These are phyloP conservation scores for Botryotinia calthae DNA, from an alignment of 2,329 filamentous ascomycete genomes.

Conservation along the genomic window DNA sequence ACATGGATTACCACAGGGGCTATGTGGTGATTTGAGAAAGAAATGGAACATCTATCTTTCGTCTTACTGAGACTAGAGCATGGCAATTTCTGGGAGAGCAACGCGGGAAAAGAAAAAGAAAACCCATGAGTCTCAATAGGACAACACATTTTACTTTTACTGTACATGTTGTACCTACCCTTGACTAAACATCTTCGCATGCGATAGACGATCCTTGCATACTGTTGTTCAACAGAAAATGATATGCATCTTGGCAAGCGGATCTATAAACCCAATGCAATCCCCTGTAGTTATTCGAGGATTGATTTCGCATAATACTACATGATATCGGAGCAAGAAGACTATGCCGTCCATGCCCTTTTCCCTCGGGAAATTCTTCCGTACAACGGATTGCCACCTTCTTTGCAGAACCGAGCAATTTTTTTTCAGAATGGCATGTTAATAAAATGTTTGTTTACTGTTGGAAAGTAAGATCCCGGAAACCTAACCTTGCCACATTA, in stretches of 20 bases:
- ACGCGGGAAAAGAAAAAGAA: background rate
- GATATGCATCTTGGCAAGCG: constrained; percentile 4
- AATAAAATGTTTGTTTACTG: constrained; percentile 7
- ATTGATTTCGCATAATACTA: background rate
- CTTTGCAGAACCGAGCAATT: background rate
- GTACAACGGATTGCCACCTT: constrained; percentile 11
- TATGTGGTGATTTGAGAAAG: background rate
- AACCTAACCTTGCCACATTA: background rate
- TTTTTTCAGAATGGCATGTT: background rate
- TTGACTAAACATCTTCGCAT: constrained; percentile 9
- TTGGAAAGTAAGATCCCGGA: background rate
- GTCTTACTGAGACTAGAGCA: constrained; percentile 2
- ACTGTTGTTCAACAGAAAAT: background rate
- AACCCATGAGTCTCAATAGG: constrained; percentile 12
- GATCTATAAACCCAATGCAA: constrained; percentile 1
- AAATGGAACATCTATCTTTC: background rate
- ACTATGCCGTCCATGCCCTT: background rate
- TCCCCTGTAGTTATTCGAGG: background rate
- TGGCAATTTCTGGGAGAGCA: constrained; percentile 2
- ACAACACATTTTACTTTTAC: constrained; percentile 8
- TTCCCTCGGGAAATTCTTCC: background rate
- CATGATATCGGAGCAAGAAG: constrained; percentile 11
- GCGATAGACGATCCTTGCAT: constrained; percentile 11
- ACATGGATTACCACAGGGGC: constrained; percentile 1
- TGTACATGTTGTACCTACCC: constrained; percentile 5